Evolutionary conservation across 345 rosid species (phyloP).

Genomic region (Toxicodendron radicans): DNA sequence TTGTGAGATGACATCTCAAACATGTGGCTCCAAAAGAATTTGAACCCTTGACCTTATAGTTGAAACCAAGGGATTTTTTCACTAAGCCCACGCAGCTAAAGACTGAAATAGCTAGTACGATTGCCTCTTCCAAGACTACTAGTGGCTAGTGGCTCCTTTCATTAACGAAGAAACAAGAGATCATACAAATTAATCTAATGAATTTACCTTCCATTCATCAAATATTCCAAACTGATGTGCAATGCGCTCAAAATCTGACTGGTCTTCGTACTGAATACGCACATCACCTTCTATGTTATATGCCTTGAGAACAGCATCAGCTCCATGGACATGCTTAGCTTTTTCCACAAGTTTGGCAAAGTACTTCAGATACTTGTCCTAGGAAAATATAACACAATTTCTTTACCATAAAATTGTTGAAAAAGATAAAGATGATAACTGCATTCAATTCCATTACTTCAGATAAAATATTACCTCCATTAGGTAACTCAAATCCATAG

Average conservation of each 20-base stretch:
- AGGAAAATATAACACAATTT: slow-evolving; percentile 26
- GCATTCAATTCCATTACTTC: slow-evolving; percentile 10
- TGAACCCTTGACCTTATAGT: no score
- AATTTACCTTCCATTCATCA: slow-evolving; percentile 91
- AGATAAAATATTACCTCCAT: slow-evolving; percentile 53
- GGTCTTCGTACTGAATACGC: slow-evolving; percentile 67
- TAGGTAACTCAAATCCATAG: slow-evolving; percentile 82
- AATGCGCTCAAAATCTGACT: slow-evolving; percentile 69
- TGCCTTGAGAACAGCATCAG: slow-evolving; percentile 67
- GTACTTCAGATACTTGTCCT: slow-evolving; percentile 69
- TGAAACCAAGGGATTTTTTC: no score
- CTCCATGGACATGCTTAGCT: slow-evolving; percentile 67
- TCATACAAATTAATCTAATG: not conserved
- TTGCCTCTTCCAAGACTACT: not conserved
- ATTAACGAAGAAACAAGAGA: not conserved
- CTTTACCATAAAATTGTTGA: not conserved
- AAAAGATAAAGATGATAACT: slow-evolving; percentile 4
- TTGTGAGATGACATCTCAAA: no score
- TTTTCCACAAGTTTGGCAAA: slow-evolving; percentile 65
- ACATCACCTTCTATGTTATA: slow-evolving; percentile 66
- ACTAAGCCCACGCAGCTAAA: not conserved
- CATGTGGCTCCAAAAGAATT: no score
- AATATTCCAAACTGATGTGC: slow-evolving; percentile 90
- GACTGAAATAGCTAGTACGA: not conserved
- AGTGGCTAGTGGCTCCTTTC: not conserved